Base-by-base conservation (phyloP, 176 grass and related monocot species). In the Leersia perrieri region DNA sequence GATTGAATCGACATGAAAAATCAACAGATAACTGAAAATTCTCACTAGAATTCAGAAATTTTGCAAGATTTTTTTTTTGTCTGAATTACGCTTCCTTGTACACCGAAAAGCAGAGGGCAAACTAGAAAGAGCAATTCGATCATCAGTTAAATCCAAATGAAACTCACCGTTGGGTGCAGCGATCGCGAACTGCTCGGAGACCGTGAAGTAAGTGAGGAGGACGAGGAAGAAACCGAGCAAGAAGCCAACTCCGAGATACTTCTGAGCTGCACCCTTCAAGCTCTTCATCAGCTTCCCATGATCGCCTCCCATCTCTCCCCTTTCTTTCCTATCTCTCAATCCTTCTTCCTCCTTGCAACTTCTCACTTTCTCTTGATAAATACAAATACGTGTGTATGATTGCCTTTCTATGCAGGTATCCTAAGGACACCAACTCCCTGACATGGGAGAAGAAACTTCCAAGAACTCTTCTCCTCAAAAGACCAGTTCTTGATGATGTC, bases 141-240 rank as follows among this genome's bases (percentile, higher is more conserved):
- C 29, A 5, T 29, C 16, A 11, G 11, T 2, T 27, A 55, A 66
- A 11, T 34, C 20, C 0, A n/a, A 53, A 53, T 3, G 12, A 18
- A 28, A 57, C 82, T 76, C 78, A 94, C 92, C 92, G 84, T 94
- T 94, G 45, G 89, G 89, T 2, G 89, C 86, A 5, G 83, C 69
- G 82, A 94, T 92, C 16, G 88, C 32, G 68, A 92, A 92, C 84
- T 88, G 90, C 76, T 92, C 87, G 66, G 87, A 92, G 51, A 86
- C 32, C 13, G 93, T 82, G 90, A 92, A 92, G 86, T 96, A 96
- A 0, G 90, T 86, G 60, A 92, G 84, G 15, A 92, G 80, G 9
- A 96, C 90, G 31, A 92, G 78, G 88, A 92, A 96, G 90, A 91
- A 96, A 25, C 93, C 93, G 11, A 96, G 85, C 66, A 96, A 23